These are phyloP conservation scores for Metschnikowia vanudenii DNA, from an alignment of 805 yeast species.

Conservation along the genomic window DNA sequence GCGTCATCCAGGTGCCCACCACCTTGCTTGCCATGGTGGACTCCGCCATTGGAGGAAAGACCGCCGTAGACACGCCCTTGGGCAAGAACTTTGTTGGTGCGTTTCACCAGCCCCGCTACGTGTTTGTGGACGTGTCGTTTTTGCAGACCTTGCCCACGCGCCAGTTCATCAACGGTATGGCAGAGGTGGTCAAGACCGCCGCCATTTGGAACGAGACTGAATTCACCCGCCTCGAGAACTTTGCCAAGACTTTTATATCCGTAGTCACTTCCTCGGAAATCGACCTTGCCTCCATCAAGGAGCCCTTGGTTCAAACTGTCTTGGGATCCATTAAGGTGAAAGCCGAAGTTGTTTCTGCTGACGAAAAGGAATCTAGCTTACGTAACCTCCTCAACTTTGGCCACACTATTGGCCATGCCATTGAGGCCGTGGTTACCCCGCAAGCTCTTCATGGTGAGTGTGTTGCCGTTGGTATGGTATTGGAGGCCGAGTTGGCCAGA, in stretches of 20 bases:
- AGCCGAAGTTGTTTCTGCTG: constrained; percentile 89
- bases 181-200: constrained; percentile 96
- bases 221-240: constrained; percentile 77
- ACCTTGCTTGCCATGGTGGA: constrained; percentile 96
- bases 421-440: constrained; percentile 96
- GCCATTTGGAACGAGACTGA: constrained; percentile 95
- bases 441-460: constrained; percentile 97
- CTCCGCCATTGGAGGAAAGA: constrained; percentile 96
- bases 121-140: constrained; percentile 85
- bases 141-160: constrained; percentile 85
- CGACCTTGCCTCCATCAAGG: constrained; percentile 65
- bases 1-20: constrained; percentile 92
- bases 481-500: constrained; percentile 94
- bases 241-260: constrained; percentile 66
- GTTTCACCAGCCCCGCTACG: constrained; percentile 92
- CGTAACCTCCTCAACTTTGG: constrained; percentile 93
- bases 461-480: constrained; percentile 94
- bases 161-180: constrained; percentile 97
- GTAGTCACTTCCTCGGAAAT: constrained; percentile 47
- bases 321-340: constrained; percentile 84
- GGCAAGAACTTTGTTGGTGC: constrained; percentile 97
- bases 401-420: constrained; percentile 97
- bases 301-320: constrained; percentile 76
- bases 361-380: constrained; percentile 93
- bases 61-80: constrained; percentile 94